phyloP scores from a whole-genome alignment of 257 asterid genomes.

The Forsythia suspensa region DNA sequence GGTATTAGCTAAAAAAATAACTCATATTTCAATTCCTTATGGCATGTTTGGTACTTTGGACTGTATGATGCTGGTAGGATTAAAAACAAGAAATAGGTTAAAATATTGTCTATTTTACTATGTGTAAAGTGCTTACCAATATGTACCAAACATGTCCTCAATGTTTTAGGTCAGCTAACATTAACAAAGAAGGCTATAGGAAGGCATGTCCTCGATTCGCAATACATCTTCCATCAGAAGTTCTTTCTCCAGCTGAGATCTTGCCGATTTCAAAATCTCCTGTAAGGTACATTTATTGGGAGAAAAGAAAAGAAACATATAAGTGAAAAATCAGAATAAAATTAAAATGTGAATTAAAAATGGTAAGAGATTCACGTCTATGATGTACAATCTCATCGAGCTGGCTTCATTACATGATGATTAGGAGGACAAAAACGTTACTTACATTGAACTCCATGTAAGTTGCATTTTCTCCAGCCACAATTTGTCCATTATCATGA shows the following conservation, averaged over 20 bases:
- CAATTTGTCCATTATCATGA: conserved; percentile 81
- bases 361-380: background rate
- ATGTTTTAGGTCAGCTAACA: conserved; percentile 9
- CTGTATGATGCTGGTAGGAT: background rate
- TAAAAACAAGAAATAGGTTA: background rate
- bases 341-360: background rate
- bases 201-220: conserved; percentile 79
- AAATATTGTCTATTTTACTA: background rate
- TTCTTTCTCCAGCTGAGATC: conserved; percentile 73
- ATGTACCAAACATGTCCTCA: background rate
- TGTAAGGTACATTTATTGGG: conserved; percentile 13
- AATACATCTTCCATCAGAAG: conserved; percentile 66
- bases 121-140: background rate
- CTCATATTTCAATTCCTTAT: background rate
- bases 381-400: background rate
- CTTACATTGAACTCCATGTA: conserved; percentile 89
- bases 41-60: background rate
- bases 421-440: background rate
- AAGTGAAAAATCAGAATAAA: background rate
- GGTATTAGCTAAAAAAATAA: background rate
- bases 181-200: conserved; percentile 59
- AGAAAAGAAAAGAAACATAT: background rate
- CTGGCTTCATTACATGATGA: background rate
- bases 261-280: conserved; percentile 62
- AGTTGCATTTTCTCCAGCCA: conserved; percentile 78